A percentile compares a stretch with the other conserved stretches of the same genome.
Conservation (phyloP, 2,329 filamentous ascomycete species). For the Exophiala mesophila region DNA sequence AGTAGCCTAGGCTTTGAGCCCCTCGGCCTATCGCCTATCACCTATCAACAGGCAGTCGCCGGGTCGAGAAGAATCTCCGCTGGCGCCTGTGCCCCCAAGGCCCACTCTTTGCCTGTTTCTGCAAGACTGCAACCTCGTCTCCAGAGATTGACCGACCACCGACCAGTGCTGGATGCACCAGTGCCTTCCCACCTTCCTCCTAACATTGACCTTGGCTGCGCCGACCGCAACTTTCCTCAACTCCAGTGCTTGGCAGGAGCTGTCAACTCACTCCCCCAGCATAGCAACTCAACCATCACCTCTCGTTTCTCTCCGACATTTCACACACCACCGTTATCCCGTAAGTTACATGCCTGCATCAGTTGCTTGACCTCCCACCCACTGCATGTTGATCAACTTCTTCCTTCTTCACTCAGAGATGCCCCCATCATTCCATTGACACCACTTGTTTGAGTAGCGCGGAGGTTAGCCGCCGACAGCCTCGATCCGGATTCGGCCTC, state of each 20-base stretch:
- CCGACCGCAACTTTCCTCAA: neutral
- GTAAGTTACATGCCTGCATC: neutral
- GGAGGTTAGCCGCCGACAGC: neutral
- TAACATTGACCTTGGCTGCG: too few species aligned
- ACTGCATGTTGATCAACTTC: neutral
- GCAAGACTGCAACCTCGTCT: neutral
- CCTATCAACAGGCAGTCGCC: too few species aligned
- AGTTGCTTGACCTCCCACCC: slow-evolving; percentile 2
- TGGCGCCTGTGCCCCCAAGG: too few species aligned
- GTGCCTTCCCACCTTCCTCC: slow-evolving; percentile 1
- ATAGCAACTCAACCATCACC: neutral
- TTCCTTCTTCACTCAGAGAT: neutral
- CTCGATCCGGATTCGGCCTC: neutral
- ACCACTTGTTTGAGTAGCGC: neutral
- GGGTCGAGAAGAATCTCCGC: too few species aligned
- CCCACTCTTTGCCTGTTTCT: too few species aligned
- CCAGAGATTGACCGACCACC: neutral
- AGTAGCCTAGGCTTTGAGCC: too few species aligned
- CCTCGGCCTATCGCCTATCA: too few species aligned
- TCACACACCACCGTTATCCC: neutral
- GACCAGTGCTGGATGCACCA: neutral
- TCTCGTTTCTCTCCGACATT: neutral
- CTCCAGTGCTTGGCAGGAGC: slow-evolving; percentile 1
- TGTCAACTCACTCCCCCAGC: neutral
- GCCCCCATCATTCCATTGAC: neutral